A percentile compares a stretch with the other conserved stretches of the same genome.
Conservation (phyloP, 164 flowering plant genomes). For the Cinnamomum micranthum region DNA sequence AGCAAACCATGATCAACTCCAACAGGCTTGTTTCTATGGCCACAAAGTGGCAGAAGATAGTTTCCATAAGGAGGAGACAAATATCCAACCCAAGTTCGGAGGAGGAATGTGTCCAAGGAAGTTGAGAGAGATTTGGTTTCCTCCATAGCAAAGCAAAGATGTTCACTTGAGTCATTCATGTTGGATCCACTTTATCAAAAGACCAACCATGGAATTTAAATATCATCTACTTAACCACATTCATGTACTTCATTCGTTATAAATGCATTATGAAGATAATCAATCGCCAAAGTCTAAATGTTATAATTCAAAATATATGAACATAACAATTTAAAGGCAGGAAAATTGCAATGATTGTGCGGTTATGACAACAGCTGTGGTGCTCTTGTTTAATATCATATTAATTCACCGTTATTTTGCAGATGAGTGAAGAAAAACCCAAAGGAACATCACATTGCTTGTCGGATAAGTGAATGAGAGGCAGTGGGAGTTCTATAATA, state of each 20-base stretch:
- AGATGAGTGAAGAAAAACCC: no score
- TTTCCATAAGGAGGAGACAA: slow-evolving; percentile 1
- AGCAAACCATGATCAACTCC: slow-evolving; percentile 6
- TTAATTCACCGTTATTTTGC: no score
- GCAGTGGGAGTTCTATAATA: no score
- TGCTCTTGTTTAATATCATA: no score
- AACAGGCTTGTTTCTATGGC: slow-evolving; percentile 11
- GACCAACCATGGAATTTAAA: slow-evolving; percentile 2
- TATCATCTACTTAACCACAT: not conserved
- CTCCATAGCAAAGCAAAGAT: not conserved
- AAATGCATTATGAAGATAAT: no score
- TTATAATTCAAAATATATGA: no score
- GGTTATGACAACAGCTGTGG: no score
- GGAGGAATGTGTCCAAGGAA: not conserved
- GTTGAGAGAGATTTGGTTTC: slow-evolving; percentile 19
- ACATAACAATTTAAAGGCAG: no score
- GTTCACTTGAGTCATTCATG: not conserved
- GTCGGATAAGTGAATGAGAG: no score
- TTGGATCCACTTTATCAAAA: not conserved
- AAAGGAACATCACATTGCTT: no score
- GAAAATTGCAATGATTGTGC: no score
- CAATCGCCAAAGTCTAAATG: no score
- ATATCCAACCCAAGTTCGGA: not conserved
- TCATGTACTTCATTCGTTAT: not conserved
- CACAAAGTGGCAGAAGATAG: slow-evolving; percentile 13